These are phyloP conservation scores for Termitomyces sp. DNA, from an alignment of 768 basidiomycete genomes.

Conservation along the genomic window DNA sequence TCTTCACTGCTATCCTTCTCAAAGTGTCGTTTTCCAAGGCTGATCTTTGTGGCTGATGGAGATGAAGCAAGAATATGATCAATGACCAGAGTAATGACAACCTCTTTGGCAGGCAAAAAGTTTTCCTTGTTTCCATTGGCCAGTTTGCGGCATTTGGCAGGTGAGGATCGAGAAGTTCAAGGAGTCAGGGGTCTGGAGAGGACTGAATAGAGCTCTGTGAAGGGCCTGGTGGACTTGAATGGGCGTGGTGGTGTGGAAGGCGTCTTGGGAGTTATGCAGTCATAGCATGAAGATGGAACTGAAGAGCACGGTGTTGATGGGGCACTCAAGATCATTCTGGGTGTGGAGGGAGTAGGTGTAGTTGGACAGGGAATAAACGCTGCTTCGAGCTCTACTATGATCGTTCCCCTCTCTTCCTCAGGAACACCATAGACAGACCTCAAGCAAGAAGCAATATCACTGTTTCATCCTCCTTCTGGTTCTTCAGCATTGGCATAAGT, in stretches of 20 bases:
- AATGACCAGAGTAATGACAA: slow-evolving; percentile 29
- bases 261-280: not conserved
- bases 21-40: slow-evolving; percentile 42
- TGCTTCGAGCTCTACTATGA: not conserved
- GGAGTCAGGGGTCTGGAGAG: slow-evolving; percentile 27
- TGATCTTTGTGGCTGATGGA: slow-evolving; percentile 18
- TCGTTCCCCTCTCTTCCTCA: not conserved
- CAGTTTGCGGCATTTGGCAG: slow-evolving; percentile 35
- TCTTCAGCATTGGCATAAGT: slow-evolving; percentile 36
- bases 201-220: slow-evolving; percentile 1
- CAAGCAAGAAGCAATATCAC: slow-evolving; percentile 32
- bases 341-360: slow-evolving; percentile 1
- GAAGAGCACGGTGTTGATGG: slow-evolving; percentile 8
- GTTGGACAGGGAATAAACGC: slow-evolving; percentile 3
- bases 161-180: slow-evolving; percentile 19
- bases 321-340: not conserved
- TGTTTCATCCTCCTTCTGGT: slow-evolving; percentile 54
- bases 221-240: slow-evolving; percentile 15
- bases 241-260: slow-evolving; percentile 2
- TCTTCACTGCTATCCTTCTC: slow-evolving; percentile 34
- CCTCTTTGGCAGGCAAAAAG: slow-evolving; percentile 31
- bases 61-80: slow-evolving; percentile 40
- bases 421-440: slow-evolving; percentile 7
- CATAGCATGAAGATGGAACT: not conserved
- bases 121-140: slow-evolving; percentile 57